phyloP scores from a whole-genome alignment of 768 basidiomycete genomes.

The Hydnum rufescens region DNA sequence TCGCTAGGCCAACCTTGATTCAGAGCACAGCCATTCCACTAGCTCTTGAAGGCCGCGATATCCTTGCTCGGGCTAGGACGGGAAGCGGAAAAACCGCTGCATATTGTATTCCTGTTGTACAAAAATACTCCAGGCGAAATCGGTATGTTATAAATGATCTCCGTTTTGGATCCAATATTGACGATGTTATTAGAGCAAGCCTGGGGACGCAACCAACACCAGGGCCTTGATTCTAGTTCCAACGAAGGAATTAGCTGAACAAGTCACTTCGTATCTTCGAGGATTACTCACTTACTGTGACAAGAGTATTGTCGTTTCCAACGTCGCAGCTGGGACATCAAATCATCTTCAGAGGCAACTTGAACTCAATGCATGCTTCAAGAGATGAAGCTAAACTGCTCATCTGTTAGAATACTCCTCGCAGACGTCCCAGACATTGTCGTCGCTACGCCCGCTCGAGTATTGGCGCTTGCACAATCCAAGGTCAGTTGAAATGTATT shows the following conservation, averaged over 20 bases:
- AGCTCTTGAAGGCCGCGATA: conserved; percentile 72
- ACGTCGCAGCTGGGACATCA: conserved; percentile 54
- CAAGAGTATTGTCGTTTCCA: conserved; percentile 45
- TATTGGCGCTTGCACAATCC: conserved; percentile 44
- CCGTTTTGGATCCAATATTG: neutral
- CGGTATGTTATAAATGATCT: conserved; percentile 30
- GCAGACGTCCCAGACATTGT: conserved; percentile 64
- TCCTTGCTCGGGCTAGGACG: conserved; percentile 83
- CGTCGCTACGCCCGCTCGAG: conserved; percentile 58
- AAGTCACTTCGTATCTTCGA: conserved; percentile 54
- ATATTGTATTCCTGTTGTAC: conserved; percentile 78
- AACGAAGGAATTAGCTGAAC: conserved; percentile 82
- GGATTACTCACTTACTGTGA: conserved; percentile 61
- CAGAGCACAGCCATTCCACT: conserved; percentile 85
- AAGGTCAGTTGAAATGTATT: conserved; percentile 25
- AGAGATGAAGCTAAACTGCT: neutral
- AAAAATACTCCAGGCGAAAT: conserved; percentile 73
- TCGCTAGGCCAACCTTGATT: conserved; percentile 78
- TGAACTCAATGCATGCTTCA: neutral
- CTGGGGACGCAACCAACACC: conserved; percentile 33
- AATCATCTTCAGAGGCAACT: conserved; percentile 49
- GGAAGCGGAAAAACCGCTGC: conserved; percentile 96
- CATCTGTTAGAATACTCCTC: conserved; percentile 25
- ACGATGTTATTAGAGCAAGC: conserved; percentile 14
- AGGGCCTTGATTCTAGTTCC: conserved; percentile 70